Evolutionary conservation across 768 basidiomycete genomes (phyloP), one percentile per base, ranked within the genome.

Genomic region (Termitomyces sp.): DNA sequence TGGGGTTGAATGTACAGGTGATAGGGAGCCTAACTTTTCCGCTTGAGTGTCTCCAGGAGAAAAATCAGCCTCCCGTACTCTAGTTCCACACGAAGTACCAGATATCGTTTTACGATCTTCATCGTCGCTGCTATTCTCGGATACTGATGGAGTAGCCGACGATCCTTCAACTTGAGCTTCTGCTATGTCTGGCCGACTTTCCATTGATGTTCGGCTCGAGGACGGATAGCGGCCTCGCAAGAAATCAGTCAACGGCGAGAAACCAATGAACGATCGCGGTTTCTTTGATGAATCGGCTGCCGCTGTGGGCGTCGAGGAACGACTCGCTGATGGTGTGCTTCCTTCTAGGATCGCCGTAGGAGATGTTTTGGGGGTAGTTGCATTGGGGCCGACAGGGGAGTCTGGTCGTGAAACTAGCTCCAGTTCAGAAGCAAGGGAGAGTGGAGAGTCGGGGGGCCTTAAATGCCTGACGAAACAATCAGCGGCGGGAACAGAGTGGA

Each of bases 161-260:
- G 43, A 46, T 55, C 61, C 60, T 57, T 63, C 58, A 54, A 56
- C 46, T 49, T 62, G 63, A 48, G 43, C 36, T 44, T 67, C 64
- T 53, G 60, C 61, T 55, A 56, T 35, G 33, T 58, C 56, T 41
- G 62, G 46, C 53, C 56, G 47, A 44, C 58, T 60, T 46, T 67
- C 63, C 26, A 55, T 49, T 20, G 61, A 51, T 38, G 61, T 58
- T 55, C 71, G 74, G 63, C 68, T 71, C 14, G 75, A 75, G 20
- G 85, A 82, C 33, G 85, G 80, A 68, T 88, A 81, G 51, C 87
- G 82, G 23, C 79, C 75, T 40, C 87, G 82, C 56, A 86, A 75
- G 68, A 89, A 83, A 32, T 82, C 85, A 48, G 87, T 77, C 41
- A 89, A 78, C 5, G 87, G 83, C 50, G 82, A 79, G 62, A 88